Conservation (phyloP, 2,329 filamentous ascomycete species). For the Epichloe baconii region DNA sequence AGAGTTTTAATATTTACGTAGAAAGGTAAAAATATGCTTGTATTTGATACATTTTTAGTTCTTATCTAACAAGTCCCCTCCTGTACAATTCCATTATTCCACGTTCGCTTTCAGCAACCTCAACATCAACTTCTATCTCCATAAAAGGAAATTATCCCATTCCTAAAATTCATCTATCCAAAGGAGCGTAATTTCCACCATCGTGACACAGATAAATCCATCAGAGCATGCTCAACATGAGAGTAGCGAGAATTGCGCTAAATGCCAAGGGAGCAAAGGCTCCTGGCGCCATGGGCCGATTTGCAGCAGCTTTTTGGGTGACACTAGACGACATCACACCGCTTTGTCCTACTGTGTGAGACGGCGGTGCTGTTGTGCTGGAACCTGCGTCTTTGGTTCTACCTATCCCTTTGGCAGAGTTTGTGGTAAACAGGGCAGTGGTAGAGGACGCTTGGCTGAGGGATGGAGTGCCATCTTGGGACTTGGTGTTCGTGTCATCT, state of each 20-base stretch:
- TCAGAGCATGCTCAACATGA: not conserved
- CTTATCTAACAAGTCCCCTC: not conserved
- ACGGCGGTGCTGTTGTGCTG: not conserved
- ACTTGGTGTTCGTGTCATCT: not conserved
- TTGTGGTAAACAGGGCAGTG: not conserved
- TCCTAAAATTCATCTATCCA: not conserved
- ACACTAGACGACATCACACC: not conserved
- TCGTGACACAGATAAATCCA: not conserved
- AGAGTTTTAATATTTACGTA: not conserved
- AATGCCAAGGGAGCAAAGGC: not conserved
- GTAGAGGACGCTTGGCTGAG: not conserved
- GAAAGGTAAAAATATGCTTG: not conserved
- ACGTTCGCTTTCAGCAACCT: not conserved
- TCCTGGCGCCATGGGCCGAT: not conserved
- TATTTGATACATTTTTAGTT: not conserved
- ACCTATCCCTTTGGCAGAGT: not conserved
- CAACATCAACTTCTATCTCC: not conserved
- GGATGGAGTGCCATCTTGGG: not conserved
- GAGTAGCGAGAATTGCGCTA: not conserved
- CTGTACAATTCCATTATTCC: not conserved
- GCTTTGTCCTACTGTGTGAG: not conserved
- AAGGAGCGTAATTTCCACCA: not conserved
- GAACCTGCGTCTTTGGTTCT: not conserved
- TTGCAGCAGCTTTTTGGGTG: not conserved
- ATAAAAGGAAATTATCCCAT: not conserved